phyloP scores from a whole-genome alignment of 208 protist genomes.

The Crithidia thermophila region DNA sequence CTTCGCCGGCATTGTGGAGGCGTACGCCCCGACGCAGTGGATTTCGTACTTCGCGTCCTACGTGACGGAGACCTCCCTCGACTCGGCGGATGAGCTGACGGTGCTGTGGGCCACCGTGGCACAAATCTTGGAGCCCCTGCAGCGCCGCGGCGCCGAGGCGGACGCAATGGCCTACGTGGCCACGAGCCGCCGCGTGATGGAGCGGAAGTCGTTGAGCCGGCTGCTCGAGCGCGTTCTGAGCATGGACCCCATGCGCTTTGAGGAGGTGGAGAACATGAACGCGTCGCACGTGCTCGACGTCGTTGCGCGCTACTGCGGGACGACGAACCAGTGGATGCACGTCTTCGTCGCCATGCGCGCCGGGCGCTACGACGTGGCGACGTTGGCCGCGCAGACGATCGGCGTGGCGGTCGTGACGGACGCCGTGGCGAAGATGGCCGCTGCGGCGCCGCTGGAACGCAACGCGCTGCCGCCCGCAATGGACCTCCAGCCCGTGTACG shows the following conservation, averaged over 20 bases:
- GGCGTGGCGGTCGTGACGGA: constrained; percentile 42
- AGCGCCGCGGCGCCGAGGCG: constrained; percentile 44
- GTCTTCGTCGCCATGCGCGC: constrained; percentile 75
- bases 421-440: constrained; percentile 39
- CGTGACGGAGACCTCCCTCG: constrained; percentile 41
- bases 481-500: constrained; percentile 65
- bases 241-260: constrained; percentile 51
- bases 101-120: constrained; percentile 63
- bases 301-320: constrained; percentile 42
- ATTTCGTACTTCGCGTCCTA: constrained; percentile 49
- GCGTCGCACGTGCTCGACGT: constrained; percentile 55
- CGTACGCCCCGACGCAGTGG: constrained; percentile 62
- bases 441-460: constrained; percentile 31
- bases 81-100: constrained; percentile 44
- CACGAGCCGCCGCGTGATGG: constrained; percentile 66
- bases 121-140: constrained; percentile 49
- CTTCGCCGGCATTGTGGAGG: constrained; percentile 68
- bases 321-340: constrained; percentile 60
- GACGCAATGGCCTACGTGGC: constrained; percentile 63
- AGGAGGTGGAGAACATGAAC: constrained; percentile 60
- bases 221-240: constrained; percentile 52
- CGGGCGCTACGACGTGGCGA: constrained; percentile 79
- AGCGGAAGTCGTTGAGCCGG: constrained; percentile 55
- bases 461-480: constrained; percentile 35
- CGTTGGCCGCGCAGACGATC: constrained; percentile 38